Conservation (phyloP, 192 early-diverging fungal genomes). For the Dispira simplex region DNA sequence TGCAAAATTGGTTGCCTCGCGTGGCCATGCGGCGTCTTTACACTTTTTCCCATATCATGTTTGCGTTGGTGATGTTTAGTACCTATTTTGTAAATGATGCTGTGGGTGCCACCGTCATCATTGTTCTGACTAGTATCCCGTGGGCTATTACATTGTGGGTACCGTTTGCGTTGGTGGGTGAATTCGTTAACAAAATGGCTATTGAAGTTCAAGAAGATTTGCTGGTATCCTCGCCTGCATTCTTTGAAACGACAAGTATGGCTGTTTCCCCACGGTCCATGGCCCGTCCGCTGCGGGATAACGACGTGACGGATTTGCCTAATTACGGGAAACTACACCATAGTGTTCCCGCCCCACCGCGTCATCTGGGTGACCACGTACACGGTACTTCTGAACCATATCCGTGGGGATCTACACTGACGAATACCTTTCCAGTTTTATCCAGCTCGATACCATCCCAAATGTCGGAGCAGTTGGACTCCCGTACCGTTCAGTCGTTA, state of each 20-base stretch:
- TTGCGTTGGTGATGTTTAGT: constrained; percentile 44
- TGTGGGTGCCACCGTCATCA: constrained; percentile 38
- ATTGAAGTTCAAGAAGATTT: not conserved
- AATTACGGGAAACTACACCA: not conserved
- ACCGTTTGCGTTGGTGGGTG: constrained; percentile 84
- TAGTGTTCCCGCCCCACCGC: not conserved
- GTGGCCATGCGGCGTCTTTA: constrained; percentile 39
- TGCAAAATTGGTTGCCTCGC: not conserved
- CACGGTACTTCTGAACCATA: not conserved
- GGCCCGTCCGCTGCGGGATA: not conserved
- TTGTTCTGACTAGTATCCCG: constrained; percentile 60
- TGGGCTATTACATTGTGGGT: constrained; percentile 89
- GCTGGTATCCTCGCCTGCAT: too few species aligned
- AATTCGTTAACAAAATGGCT: constrained; percentile 8
- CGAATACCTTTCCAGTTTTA: not conserved
- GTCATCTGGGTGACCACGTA: not conserved
- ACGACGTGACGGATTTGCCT: not conserved
- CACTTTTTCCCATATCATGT: constrained; percentile 49
- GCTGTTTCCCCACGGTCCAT: not conserved
- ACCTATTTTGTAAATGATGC: constrained; percentile 45
- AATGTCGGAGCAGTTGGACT: not conserved
- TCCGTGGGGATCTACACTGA: not conserved
- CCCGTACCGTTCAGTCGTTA: not conserved
- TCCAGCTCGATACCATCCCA: not conserved
- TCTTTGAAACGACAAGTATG: not conserved